Conservation (phyloP, 352 stramenopile species). For the Pythium apleroticum region DNA sequence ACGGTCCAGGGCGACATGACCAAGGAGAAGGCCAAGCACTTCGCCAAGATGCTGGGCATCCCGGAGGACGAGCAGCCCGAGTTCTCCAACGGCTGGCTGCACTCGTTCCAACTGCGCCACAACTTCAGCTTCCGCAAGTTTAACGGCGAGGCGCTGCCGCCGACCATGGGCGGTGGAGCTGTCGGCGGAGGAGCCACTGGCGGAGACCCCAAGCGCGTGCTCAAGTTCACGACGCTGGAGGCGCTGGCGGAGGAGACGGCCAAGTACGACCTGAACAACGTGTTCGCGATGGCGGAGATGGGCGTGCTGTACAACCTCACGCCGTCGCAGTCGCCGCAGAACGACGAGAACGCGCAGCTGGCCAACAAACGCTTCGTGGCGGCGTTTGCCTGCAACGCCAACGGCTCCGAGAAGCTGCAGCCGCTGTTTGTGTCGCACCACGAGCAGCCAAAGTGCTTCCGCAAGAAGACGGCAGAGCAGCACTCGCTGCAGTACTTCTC, state of each 20-base stretch:
- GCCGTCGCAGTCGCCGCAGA: slow-evolving; percentile 23
- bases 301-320: slow-evolving; percentile 72
- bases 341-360: slow-evolving; percentile 47
- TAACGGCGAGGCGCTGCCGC: slow-evolving; percentile 43
- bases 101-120: slow-evolving; percentile 79
- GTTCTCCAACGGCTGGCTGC: slow-evolving; percentile 81
- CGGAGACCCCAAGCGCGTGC: slow-evolving; percentile 46
- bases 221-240: slow-evolving; percentile 67
- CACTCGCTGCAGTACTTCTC: slow-evolving; percentile 81
- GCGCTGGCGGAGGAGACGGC: slow-evolving; percentile 60
- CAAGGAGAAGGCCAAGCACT: slow-evolving; percentile 86
- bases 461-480: slow-evolving; percentile 74
- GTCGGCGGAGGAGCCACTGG: slow-evolving; percentile 46
- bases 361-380: slow-evolving; percentile 75
- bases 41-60: slow-evolving; percentile 80
- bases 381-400: slow-evolving; percentile 63
- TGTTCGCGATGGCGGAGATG: slow-evolving; percentile 80
- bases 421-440: slow-evolving; percentile 82
- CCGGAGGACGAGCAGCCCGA: slow-evolving; percentile 73
- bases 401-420: slow-evolving; percentile 75
- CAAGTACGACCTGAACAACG: slow-evolving; percentile 70
- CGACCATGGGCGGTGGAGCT: slow-evolving; percentile 18
- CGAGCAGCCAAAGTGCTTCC: slow-evolving; percentile 75
- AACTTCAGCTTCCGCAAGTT: slow-evolving; percentile 87
- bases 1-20: slow-evolving; percentile 82